Evolutionary conservation across 164 flowering plant genomes (phyloP), one percentile per base, ranked within the genome.

Genomic region (Brasenia schreberi): DNA sequence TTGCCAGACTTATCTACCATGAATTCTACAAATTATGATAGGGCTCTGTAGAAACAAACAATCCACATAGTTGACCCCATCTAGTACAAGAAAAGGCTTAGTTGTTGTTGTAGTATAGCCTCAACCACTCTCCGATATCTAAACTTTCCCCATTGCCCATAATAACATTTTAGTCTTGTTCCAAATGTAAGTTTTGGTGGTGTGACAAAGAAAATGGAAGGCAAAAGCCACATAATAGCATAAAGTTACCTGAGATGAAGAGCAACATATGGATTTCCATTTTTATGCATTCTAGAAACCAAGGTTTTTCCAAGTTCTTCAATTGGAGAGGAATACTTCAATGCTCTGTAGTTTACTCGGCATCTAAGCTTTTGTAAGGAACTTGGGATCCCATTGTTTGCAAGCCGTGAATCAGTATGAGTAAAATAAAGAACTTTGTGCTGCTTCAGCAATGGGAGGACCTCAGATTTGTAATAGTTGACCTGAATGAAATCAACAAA

Each of bases 391-490:
- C 75, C 90, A 73, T 92, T 95, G 82, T 92, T 95, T 64, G 99
- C 90, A 66, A 95, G 81, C 65, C 99, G 84, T 61, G 99, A 92
- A 80, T 95, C 98, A 39, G 96, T 81, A 68, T 95, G 99, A 66
- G 98, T 95, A 69, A 95, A 90, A 74, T 88, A 90, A 44, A 95
- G 69, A 61, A 95, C 95, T 79, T 84, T 87, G 76, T 95, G 96
- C 74, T 86, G 89, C 80, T 87, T 87, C 75, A 95, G 67, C 65
- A 87, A 81, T n/a, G 96, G 90, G 64, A 90, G 87, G 72, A 92
- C 79, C 77, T 92, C 98, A 6, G 77, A 62, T 70, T 84, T 88
- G 64, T 92, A 95, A 76, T 95, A 95, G 69, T 81, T 74, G 69
- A 74, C 97, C 99, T 95, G 87, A 67, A 77, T 6, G 62, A 62